A percentile compares a stretch with the other conserved stretches of the same genome.
These are phyloP conservation scores for Lactarius deliciosus DNA, from an alignment of 768 basidiomycete genomes.

Conservation along the genomic window DNA sequence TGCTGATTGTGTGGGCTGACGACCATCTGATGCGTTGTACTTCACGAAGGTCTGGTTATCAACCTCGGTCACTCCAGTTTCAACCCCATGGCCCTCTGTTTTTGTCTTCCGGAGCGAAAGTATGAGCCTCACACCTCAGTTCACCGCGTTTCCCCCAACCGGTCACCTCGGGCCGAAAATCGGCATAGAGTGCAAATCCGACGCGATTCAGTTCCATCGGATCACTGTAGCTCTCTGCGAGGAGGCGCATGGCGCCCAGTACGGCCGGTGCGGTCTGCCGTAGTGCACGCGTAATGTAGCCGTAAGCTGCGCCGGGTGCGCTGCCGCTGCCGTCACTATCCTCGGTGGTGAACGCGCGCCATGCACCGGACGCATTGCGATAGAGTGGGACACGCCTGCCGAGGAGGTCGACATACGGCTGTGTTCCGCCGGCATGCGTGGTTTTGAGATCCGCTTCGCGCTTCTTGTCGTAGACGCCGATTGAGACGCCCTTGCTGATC, in stretches of 20 bases:
- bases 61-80: background rate
- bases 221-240: constrained; percentile 56
- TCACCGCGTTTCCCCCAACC: constrained; percentile 86
- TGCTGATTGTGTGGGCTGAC: background rate
- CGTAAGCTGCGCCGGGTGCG: constrained; percentile 65
- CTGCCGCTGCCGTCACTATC: constrained; percentile 38
- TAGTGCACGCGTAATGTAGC: constrained; percentile 79
- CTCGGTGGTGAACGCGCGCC: constrained; percentile 76
- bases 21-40: background rate
- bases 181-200: constrained; percentile 80
- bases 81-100: background rate
- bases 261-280: constrained; percentile 76
- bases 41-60: constrained; percentile 12
- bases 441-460: constrained; percentile 58
- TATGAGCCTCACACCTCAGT: constrained; percentile 66
- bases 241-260: constrained; percentile 71
- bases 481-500: constrained; percentile 74
- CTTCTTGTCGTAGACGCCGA: constrained; percentile 69
- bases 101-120: constrained; percentile 49
- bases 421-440: constrained; percentile 50
- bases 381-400: constrained; percentile 82
- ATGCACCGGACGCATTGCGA: constrained; percentile 60
- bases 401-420: constrained; percentile 87
- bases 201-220: constrained; percentile 57
- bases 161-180: constrained; percentile 79